Base-by-base conservation (phyloP, 1,139 yeast genomes). In the Taphrina confusa region DNA sequence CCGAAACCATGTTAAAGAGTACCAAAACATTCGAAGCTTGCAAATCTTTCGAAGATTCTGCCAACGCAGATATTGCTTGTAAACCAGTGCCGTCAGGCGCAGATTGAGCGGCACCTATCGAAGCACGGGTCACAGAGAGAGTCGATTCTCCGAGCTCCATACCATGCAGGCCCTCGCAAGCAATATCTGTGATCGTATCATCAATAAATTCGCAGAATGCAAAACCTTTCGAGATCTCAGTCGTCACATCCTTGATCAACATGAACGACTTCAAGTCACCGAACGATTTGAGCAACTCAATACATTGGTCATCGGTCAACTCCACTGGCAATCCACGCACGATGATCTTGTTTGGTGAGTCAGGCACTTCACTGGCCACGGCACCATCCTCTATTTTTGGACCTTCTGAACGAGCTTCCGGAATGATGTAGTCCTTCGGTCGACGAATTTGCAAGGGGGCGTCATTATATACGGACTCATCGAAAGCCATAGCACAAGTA, bases 401-500 rank as follows among this genome's bases (percentile, higher is more conserved):
- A 16, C 25, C 49, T 16, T 57, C 33, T 4, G 62, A 28, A 12
- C 50, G 55, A 36, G 50, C 44, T 25, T 65, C 69, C 1, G 77
- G 75, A 9, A 80, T 78, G 25, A 85, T 77, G 66, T 84, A 87
- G 63, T 82, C 85, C n/a, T 74, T 73, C 1, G 94, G 92, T 66
- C 95, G 76, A 8, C 71, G 65, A 2, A 84, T 68, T 1, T 64
- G 67, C 12, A 83, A 67, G 8, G 66, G 65, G 11, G 70, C 11
- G 75, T 75, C 57, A 75, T 69, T 70, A 52, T 44, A 71, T 64
- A 42, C 72, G 16, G 65, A 69, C 0, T 77, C 78, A 64, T 76
- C 75, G 56, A 82, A 73, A 1, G 86, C 76, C 37, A 78, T 72
- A 0, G 82, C 75, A 0, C 82, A 71, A 0, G 94, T 85, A 0